Percentiles rank a stretch among this genome's conserved stretches.
phyloP scores from a whole-genome alignment of 495 filamentous ascomycete genomes.

The Penicillium coffeae region DNA sequence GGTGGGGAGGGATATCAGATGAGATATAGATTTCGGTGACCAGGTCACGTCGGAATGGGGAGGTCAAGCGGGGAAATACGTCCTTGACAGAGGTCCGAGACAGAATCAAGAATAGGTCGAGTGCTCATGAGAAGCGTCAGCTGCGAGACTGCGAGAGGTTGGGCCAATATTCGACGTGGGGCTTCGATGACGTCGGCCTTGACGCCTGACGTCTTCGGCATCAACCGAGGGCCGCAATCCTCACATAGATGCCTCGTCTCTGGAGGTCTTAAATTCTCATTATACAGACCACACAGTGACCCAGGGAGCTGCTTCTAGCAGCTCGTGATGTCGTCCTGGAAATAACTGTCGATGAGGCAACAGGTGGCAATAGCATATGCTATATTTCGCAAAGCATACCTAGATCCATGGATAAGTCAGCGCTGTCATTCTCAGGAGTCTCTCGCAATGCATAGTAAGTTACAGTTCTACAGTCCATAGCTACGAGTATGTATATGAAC shows the following conservation, averaged over 20 bases:
- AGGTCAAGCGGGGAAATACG: background rate
- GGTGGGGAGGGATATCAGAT: constrained; percentile 11
- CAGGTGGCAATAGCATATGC: no score
- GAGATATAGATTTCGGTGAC: background rate
- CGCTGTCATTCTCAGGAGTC: no score
- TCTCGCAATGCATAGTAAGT: no score
- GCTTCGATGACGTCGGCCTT: constrained; percentile 18
- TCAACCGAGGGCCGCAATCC: constrained; percentile 1
- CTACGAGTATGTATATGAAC: no score
- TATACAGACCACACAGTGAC: no score
- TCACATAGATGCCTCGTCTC: background rate
- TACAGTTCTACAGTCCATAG: no score
- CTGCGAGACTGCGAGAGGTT: constrained; percentile 2
- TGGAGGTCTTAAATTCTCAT: no score
- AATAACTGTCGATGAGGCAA: no score
- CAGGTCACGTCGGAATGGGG: background rate
- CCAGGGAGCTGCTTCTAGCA: no score
- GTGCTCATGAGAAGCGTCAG: background rate
- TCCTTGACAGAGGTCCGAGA: background rate
- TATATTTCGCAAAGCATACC: no score
- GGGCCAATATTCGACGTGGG: constrained; percentile 8
- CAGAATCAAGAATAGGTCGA: background rate
- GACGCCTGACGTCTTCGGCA: constrained; percentile 18
- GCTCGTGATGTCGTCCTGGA: no score
- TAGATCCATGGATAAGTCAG: no score